Conservation (phyloP, 2,329 filamentous ascomycete genomes). For the Exophiala bonariae region DNA sequence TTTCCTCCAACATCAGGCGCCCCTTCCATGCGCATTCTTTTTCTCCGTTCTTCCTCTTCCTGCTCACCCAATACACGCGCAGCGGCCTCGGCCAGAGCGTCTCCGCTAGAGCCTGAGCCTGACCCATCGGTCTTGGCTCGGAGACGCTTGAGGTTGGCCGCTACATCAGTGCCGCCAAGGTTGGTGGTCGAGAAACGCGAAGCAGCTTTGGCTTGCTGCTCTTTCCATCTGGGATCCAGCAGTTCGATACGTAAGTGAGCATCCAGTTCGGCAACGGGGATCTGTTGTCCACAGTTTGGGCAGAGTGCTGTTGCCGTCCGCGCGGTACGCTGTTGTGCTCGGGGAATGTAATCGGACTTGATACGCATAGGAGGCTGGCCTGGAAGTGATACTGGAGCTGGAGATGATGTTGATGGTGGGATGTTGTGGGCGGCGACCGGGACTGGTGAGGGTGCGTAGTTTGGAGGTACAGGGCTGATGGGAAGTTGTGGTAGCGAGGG, state of each 20-base stretch:
- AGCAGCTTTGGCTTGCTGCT: conserved; percentile 87
- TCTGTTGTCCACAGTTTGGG: conserved; percentile 89
- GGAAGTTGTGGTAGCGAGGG: conserved; percentile 32
- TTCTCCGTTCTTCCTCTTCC: conserved; percentile 72
- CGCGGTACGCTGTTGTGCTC: conserved; percentile 70
- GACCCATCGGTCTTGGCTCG: conserved; percentile 86
- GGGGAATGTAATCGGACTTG: conserved; percentile 86
- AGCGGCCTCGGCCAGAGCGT: conserved; percentile 31
- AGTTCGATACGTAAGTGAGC: conserved; percentile 95
- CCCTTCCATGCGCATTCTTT: conserved; percentile 63
- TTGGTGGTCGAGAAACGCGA: conserved; percentile 83
- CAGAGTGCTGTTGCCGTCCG: conserved; percentile 70
- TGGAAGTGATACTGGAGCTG: conserved; percentile 30
- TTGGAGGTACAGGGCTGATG: conserved; percentile 29
- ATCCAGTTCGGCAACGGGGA: conserved; percentile 82
- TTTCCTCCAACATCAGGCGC: conserved; percentile 26
- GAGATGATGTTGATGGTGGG: conserved; percentile 69
- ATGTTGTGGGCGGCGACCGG: conserved; percentile 68
- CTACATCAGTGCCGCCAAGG: conserved; percentile 80
- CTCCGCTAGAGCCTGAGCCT: conserved; percentile 50
- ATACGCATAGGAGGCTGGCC: conserved; percentile 72
- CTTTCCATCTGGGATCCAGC: conserved; percentile 91
- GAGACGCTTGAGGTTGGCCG: conserved; percentile 92
- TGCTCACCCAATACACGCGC: conserved; percentile 64
- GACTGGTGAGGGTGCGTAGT: conserved; percentile 56